phyloP scores from a whole-genome alignment of 306 rosid genomes.

The Ceratonia siliqua region DNA sequence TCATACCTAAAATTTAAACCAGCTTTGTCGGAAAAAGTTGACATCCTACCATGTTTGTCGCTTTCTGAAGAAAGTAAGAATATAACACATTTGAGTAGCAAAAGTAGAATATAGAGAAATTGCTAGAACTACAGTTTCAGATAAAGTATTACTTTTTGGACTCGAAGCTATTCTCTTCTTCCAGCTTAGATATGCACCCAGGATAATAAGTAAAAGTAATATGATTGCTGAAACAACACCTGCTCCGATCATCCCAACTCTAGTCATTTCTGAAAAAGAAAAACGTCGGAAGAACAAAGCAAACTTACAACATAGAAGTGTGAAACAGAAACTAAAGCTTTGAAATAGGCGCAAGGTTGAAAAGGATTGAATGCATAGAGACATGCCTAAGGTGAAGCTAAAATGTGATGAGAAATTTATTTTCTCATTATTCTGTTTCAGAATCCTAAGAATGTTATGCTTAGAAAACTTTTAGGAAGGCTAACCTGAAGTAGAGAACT shows the following conservation, averaged over 20 bases:
- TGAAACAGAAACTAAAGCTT: neutral
- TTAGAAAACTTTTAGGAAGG: neutral
- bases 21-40: conserved; percentile 16
- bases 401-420: neutral
- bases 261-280: conserved; percentile 13
- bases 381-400: neutral
- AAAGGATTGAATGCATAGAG: neutral
- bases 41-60: neutral
- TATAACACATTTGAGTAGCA: conserved; percentile 7
- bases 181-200: conserved; percentile 32
- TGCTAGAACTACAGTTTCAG: neutral
- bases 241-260: conserved; percentile 29
- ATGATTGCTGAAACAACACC: conserved; percentile 27
- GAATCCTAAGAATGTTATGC: neutral
- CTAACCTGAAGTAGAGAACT: neutral
- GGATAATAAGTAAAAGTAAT: conserved; percentile 30
- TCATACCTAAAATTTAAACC: conserved; percentile 55
- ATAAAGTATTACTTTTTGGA: conserved; percentile 32
- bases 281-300: conserved; percentile 8
- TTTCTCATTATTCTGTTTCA: neutral
- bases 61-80: conserved; percentile 23
- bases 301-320: neutral
- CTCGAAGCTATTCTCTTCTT: conserved; percentile 17
- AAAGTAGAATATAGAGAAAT: neutral
- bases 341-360: neutral